Evolutionary conservation across 352 stramenopile species (phyloP).

Genomic region (Vaucheria bursata): DNA sequence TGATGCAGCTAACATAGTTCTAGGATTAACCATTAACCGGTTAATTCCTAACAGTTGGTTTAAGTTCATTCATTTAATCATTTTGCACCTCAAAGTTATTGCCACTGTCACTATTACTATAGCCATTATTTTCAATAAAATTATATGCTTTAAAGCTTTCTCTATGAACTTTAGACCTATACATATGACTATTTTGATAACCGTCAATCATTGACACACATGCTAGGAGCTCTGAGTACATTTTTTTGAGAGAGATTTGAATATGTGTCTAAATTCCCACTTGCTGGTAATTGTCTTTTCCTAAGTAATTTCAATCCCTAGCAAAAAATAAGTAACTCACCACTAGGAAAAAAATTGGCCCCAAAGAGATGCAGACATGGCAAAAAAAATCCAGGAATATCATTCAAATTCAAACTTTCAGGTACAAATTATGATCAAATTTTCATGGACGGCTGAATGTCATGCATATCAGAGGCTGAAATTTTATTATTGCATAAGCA

Average conservation of each 20-base stretch:
- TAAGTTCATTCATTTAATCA: not conserved
- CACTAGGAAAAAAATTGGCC: not conserved
- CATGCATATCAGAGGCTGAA: too few relatives aligned
- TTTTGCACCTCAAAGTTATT: not conserved
- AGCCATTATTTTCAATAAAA: not conserved
- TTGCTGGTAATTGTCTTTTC: not conserved
- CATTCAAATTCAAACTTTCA: too few relatives aligned
- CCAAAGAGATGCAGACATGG: not conserved
- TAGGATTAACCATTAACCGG: too few relatives aligned
- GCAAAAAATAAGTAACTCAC: not conserved
- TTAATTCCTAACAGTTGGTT: too few relatives aligned
- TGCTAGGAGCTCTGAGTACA: not conserved
- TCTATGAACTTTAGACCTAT: not conserved
- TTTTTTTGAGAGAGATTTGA: not conserved
- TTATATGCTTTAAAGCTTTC: not conserved
- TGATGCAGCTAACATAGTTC: too few relatives aligned
- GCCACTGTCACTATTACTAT: not conserved
- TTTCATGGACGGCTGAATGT: too few relatives aligned
- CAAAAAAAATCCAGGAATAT: not conserved
- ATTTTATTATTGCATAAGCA: too few relatives aligned
- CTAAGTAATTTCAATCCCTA: not conserved
- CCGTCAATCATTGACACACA: not conserved
- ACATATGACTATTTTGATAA: not conserved
- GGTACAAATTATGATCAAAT: too few relatives aligned
- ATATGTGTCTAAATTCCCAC: not conserved